Evolutionary conservation across 169 alveolate species (phyloP).

Genomic region (Cyclospora cayetanensis): DNA sequence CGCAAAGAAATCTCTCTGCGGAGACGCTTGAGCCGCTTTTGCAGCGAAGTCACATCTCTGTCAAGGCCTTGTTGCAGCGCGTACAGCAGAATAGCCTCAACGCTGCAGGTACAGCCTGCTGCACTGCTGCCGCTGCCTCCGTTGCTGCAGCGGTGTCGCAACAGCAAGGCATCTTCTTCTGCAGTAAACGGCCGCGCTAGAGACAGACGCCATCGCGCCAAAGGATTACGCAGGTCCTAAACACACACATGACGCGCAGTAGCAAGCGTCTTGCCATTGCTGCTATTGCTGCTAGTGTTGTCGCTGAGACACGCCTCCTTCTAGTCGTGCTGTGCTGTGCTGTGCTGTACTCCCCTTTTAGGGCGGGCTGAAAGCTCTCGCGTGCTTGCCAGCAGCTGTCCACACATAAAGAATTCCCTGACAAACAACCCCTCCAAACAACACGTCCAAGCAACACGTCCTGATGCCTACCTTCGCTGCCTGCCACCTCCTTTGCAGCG

Average conservation of each 20-base stretch:
- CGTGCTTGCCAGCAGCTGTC: neutral
- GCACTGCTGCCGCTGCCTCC: neutral
- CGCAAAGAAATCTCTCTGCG: neutral
- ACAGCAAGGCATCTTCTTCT: slow-evolving; percentile 28
- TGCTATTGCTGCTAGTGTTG: neutral
- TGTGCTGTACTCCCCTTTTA: neutral
- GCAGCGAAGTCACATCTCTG: slow-evolving; percentile 22
- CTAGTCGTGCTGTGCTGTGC: neutral
- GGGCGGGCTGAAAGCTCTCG: neutral
- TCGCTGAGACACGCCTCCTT: neutral
- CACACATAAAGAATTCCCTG: too few relatives aligned
- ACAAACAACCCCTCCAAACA: too few relatives aligned
- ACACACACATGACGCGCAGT: neutral
- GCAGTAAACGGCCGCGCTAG: slow-evolving; percentile 2
- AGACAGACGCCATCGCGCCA: slow-evolving; percentile 1
- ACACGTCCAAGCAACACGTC: neutral
- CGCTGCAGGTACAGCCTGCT: neutral
- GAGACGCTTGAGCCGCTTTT: neutral
- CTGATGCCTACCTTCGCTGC: slow-evolving; percentile 28
- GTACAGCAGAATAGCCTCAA: neutral
- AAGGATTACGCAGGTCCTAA: slow-evolving; percentile 50
- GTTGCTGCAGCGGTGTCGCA: neutral
- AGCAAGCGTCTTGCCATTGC: neutral
- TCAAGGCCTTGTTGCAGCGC: neutral
- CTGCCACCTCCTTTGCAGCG: slow-evolving; percentile 60